Percentiles rank a stretch among this genome's conserved stretches.
These are phyloP conservation scores for Waltergamsia citrina DNA, from an alignment of 2,329 filamentous ascomycete species.

Conservation along the genomic window DNA sequence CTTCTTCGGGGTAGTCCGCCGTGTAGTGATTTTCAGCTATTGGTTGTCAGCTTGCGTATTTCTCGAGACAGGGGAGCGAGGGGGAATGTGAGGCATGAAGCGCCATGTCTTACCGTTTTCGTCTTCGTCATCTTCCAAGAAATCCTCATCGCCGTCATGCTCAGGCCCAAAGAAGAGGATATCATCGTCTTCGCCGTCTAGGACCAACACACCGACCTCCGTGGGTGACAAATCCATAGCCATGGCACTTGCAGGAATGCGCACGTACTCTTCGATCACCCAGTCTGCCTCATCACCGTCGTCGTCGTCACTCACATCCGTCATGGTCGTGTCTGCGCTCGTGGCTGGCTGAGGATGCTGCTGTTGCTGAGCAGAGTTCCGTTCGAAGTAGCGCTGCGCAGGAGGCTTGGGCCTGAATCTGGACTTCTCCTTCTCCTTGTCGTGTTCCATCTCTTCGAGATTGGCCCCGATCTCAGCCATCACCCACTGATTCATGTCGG, in stretches of 20 bases:
- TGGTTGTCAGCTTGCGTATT: background rate
- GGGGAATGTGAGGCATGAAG: background rate
- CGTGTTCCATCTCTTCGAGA: slow-evolving; percentile 35
- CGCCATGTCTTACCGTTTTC: slow-evolving; percentile 44
- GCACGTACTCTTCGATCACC: slow-evolving; percentile 55
- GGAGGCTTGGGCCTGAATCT: slow-evolving; percentile 48
- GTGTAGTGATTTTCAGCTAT: slow-evolving; percentile 69
- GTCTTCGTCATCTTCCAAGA: slow-evolving; percentile 50
- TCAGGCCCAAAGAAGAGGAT: slow-evolving; percentile 51
- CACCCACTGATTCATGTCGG: slow-evolving; percentile 50
- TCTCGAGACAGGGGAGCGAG: background rate
- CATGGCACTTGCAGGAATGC: slow-evolving; percentile 44
- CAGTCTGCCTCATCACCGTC: slow-evolving; percentile 42
- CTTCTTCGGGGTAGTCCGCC: slow-evolving; percentile 73
- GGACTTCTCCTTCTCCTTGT: slow-evolving; percentile 21
- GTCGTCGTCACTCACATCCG: slow-evolving; percentile 26
- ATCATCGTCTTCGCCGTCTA: slow-evolving; percentile 48
- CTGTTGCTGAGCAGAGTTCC: slow-evolving; percentile 33
- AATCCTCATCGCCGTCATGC: slow-evolving; percentile 52
- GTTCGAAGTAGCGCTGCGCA: slow-evolving; percentile 42
- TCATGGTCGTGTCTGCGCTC: slow-evolving; percentile 23
- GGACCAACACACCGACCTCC: slow-evolving; percentile 45
- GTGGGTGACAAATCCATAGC: slow-evolving; percentile 34
- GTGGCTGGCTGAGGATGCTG: no score
- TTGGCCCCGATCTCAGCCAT: slow-evolving; percentile 48